These are phyloP conservation scores for Globisporangium orthogonon DNA, from an alignment of 352 stramenopile genomes.

Conservation along the genomic window DNA sequence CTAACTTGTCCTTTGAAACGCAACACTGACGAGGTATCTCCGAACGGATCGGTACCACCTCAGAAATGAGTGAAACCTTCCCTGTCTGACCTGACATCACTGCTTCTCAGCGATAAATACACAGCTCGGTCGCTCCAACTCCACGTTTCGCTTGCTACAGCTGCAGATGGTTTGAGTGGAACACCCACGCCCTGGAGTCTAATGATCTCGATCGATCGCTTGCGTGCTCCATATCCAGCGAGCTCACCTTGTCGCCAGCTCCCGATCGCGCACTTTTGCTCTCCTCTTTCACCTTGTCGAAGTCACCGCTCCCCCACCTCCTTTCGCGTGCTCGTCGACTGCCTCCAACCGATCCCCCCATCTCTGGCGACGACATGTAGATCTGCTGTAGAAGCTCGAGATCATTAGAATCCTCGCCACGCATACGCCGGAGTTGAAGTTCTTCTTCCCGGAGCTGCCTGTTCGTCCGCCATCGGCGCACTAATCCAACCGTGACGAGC, in stretches of 20 bases:
- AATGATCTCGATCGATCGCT: neutral
- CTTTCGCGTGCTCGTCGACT: neutral
- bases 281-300: neutral
- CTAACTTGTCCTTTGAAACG: neutral
- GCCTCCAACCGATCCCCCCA: neutral
- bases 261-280: neutral
- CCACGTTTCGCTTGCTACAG: neutral
- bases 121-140: neutral
- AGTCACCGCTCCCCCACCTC: no score
- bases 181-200: neutral
- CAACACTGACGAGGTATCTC: neutral
- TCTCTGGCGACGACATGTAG: conserved; percentile 25
- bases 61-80: neutral
- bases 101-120: neutral
- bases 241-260: conserved; percentile 1
- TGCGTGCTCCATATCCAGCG: neutral
- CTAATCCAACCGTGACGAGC: conserved; percentile 2
- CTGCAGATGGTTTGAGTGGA: conserved; percentile 4
- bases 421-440: conserved; percentile 28
- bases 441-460: conserved; percentile 26
- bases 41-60: neutral
- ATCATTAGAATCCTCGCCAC: conserved; percentile 30
- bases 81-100: neutral
- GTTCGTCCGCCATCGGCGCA: conserved; percentile 7
- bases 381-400: conserved; percentile 35